Evolutionary conservation across 2,329 filamentous ascomycete genomes (phyloP), one percentile per base, ranked within the genome.

Genomic region (Fusarium dimerum): DNA sequence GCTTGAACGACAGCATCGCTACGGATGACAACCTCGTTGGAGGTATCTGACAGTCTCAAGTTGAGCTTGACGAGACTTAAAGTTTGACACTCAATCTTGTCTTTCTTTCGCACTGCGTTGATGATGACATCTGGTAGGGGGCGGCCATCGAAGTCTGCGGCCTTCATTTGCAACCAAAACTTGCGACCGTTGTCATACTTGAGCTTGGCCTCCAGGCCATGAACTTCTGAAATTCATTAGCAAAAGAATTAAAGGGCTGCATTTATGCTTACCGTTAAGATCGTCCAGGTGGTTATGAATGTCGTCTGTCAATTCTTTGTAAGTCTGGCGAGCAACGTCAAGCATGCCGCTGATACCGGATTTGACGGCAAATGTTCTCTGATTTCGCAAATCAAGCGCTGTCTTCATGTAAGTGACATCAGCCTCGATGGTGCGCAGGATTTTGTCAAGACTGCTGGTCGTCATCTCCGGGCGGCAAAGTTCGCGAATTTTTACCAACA

Each of bases 331-430:
- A 34, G 91, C 90, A 38, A 97, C 89, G 71, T 97, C 93, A 5
- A 97, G 82, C 51, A 97, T 81, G 3, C 90, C 90, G 62, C 90
- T 92, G 40, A 94, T 85, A 1, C 90, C 90, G 43, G 90, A 84
- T 74, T 88, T 94, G 32, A 97, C 87, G 18, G 93, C 93, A 73
- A 95, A 97, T 1, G 88, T 90, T 57, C 93, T 81, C 67, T 97
- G 93, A 55, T 97, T 96, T 13, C 92, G 83, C 51, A 96, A 77
- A 56, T 97, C 93, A 5, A 97, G 78, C 1, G 94, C 88, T 18
- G 87, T 84, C 43, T 81, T 89, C 52, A 90, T 88, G 61, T 89
- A 95, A 0, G 80, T 82, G 0, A 92, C 89, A 66, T 96, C 89
- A 9, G 89, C 82, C 57, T 97, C 94, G 60, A 99, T 86, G 0